Evolutionary conservation across 164 flowering plant species (phyloP).

Genomic region (Tetracentron sinense): DNA sequence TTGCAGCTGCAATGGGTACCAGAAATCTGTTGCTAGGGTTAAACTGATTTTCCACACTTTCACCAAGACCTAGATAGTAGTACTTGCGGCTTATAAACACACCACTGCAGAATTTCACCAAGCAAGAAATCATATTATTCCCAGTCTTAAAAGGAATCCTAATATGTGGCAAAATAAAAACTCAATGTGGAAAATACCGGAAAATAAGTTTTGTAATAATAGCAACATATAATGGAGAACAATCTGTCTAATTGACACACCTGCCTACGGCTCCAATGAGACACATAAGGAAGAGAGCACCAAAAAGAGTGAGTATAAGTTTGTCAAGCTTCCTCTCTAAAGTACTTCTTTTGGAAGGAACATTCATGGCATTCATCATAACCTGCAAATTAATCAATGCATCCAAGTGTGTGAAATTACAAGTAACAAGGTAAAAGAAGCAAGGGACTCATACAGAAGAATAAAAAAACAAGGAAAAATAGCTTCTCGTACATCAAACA

Average conservation of each 20-base stretch:
- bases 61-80: slow-evolving; percentile 57
- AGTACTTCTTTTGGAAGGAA: slow-evolving; percentile 96
- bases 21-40: slow-evolving; percentile 71
- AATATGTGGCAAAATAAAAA: neutral
- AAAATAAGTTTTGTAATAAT: neutral
- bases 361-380: slow-evolving; percentile 99
- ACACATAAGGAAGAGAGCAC: slow-evolving; percentile 80
- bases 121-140: slow-evolving; percentile 5
- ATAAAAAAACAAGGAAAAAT: neutral
- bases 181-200: neutral
- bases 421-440: neutral
- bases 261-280: slow-evolving; percentile 92
- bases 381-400: slow-evolving; percentile 48
- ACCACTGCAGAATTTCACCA: slow-evolving; percentile 52
- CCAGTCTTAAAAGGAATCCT: slow-evolving; percentile 1
- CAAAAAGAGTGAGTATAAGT: slow-evolving; percentile 77
- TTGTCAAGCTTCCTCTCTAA: slow-evolving; percentile 96
- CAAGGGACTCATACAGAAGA: neutral
- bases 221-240: neutral
- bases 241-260: slow-evolving; percentile 31
- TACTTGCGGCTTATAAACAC: slow-evolving; percentile 63
- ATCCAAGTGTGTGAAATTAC: neutral
- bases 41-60: slow-evolving; percentile 50
- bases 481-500: neutral
- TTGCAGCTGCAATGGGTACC: slow-evolving; percentile 41